Conservation (phyloP, 1,139 yeast species). For the Arxiozyma telluris region DNA sequence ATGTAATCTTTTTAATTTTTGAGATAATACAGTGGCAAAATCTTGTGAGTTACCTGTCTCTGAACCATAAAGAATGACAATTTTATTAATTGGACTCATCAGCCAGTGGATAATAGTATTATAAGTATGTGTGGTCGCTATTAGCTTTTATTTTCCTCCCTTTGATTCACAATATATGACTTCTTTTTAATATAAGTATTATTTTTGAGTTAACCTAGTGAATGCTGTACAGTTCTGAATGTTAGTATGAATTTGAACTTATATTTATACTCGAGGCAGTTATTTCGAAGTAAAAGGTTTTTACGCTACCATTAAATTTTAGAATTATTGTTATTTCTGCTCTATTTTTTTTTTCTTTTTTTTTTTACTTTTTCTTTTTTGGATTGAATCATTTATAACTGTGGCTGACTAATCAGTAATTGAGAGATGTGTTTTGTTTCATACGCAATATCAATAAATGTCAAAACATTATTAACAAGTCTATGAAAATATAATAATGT, state of each 20-base stretch:
- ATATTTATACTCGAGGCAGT: background rate
- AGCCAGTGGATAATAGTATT: too few relatives aligned
- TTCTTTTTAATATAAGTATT: too few relatives aligned
- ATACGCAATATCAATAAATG: too few relatives aligned
- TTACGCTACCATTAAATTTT: background rate
- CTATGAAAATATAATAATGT: too few relatives aligned
- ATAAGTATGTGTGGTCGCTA: background rate
- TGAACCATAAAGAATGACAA: constrained; percentile 75
- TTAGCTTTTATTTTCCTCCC: background rate
- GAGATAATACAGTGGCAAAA: constrained; percentile 58
- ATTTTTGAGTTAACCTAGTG: too few relatives aligned
- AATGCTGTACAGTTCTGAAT: too few relatives aligned
- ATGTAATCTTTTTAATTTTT: constrained; percentile 47
- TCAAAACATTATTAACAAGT: too few relatives aligned
- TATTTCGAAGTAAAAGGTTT: background rate
- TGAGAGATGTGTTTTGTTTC: background rate
- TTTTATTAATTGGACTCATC: constrained; percentile 15
- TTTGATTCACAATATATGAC: background rate
- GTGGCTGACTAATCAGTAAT: background rate
- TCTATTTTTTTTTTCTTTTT: background rate
- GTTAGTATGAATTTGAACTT: too few relatives aligned
- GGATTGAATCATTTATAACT: background rate
- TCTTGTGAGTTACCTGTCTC: constrained; percentile 93
- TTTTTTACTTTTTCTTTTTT: background rate
- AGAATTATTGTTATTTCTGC: background rate